Evolutionary conservation across 2,329 filamentous ascomycete genomes (phyloP), one percentile per base, ranked within the genome.

Genomic region (Colletotrichum euphorbiae): DNA sequence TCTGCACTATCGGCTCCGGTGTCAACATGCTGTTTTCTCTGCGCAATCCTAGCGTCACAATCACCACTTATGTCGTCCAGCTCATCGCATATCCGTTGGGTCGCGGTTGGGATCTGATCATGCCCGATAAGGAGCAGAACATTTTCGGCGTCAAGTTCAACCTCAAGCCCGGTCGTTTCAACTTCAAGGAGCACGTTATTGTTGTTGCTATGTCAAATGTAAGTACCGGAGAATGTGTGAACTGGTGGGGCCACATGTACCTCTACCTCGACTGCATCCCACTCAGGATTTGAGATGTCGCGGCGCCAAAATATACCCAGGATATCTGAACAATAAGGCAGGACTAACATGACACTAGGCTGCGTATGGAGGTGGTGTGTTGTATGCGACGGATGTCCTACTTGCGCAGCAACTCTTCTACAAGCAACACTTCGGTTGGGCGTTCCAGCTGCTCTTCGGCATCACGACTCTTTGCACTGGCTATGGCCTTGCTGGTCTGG

Each of bases 161-260:
- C 71, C 78, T 89, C 38, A 83, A 83, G 67, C 82, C 87, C 0
- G 86, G 86, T 17, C 84, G 82, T 19, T 89, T 89, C 78, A 89
- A 88, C 76, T 84, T 83, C 75, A 89, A 89, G 78, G 87, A 89
- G 73, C 87, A 89, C 73, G 84, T 87, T 57, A 78, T 89, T 43
- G 87, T 89, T 71, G 86, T 88, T 24, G 85, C 87, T 75, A 90
- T 90, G 87, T 88, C 87, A 2, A 89, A 89, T 75, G 87, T 88
- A 72, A 78, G 85, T 77, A 19, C 9, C 48, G 24, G 24, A 42
- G 13, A 60, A 5, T 42, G 6, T 40, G 6, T 21, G 21, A 15
- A 13, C 40, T 40, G 61, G 33, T 45, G 56, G 50, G 40, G 31
- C 21, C 11, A 17, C 3, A 17, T 19, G 5, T n/a, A 31, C 28